Conservation (phyloP, 352 stramenopile genomes). For the Globisporangium takayamanum region DNA sequence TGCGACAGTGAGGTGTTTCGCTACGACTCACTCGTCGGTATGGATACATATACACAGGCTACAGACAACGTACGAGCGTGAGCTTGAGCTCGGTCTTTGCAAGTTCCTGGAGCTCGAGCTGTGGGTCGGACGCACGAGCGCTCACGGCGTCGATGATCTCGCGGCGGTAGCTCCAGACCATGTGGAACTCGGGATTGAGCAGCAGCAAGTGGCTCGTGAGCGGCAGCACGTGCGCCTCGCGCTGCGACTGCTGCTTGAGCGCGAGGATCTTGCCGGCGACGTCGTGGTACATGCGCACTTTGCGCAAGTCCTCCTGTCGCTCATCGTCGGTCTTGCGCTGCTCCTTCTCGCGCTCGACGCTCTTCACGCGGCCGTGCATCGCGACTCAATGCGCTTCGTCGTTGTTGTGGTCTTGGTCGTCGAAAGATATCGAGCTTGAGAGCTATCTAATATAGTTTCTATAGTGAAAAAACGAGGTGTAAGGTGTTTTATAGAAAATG, state of each 20-base stretch:
- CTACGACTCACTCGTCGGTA: background rate
- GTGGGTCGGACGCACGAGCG: conserved; percentile 17
- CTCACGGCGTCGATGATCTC: conserved; percentile 77
- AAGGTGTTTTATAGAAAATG: no score
- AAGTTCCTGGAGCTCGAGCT: conserved; percentile 34
- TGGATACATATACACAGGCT: background rate
- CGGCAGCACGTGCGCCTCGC: conserved; percentile 50
- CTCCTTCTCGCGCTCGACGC: conserved; percentile 66
- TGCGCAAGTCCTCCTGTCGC: conserved; percentile 51
- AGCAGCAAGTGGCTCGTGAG: conserved; percentile 91
- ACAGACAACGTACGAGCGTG: conserved; percentile 37
- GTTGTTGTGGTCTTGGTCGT: no score
- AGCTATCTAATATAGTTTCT: no score
- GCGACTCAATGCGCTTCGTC: no score
- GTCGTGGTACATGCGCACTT: conserved; percentile 73
- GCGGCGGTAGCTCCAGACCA: conserved; percentile 96
- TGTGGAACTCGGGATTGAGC: conserved; percentile 95
- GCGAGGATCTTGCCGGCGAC: conserved; percentile 62
- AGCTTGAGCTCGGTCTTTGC: conserved; percentile 86
- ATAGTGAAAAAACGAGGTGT: no score
- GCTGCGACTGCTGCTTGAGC: conserved; percentile 45
- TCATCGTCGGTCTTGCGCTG: conserved; percentile 55
- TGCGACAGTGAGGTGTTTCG: background rate
- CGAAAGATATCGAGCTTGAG: no score
- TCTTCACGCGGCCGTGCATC: conserved; percentile 77